A percentile compares a stretch with the other conserved stretches of the same genome.
Conservation (phyloP, 345 rosid species). For the Hibiscus mutabilis region DNA sequence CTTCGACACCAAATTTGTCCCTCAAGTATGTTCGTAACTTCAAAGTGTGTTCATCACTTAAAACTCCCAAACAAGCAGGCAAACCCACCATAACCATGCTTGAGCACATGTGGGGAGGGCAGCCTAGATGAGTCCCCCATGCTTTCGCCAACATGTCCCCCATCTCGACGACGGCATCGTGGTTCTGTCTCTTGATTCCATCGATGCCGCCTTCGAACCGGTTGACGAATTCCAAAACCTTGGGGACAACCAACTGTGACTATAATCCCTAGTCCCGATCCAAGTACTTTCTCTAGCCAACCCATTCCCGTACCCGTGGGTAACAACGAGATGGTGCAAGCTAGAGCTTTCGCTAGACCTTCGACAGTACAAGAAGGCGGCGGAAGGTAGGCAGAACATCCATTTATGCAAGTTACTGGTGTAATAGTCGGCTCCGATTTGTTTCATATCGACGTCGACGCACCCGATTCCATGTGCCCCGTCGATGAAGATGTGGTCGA, state of each 20-base stretch:
- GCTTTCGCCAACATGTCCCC: conserved; percentile 69
- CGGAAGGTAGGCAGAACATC: conserved; percentile 88
- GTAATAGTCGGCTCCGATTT: conserved; percentile 91
- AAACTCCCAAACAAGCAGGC: conserved; percentile 56
- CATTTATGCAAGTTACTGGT: conserved; percentile 82
- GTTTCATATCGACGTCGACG: conserved; percentile 70
- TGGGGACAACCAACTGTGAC: conserved; percentile 80
- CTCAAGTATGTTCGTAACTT: conserved; percentile 48
- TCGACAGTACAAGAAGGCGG: conserved; percentile 71
- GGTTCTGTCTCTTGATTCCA: no score
- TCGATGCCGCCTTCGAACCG: conserved; percentile 75
- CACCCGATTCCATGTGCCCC: conserved; percentile 70
- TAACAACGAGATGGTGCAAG: conserved; percentile 90
- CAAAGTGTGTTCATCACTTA: conserved; percentile 39
- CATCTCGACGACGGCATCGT: conserved; percentile 69
- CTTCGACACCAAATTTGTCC: conserved; percentile 55
- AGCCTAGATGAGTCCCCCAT: conserved; percentile 85
- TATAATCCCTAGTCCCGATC: conserved; percentile 92
- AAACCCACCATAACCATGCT: conserved; percentile 87
- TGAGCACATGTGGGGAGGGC: conserved; percentile 66
- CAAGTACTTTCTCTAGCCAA: conserved; percentile 79
- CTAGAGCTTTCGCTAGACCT: conserved; percentile 26
- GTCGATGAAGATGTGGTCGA: conserved; percentile 81
- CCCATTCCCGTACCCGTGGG: conserved; percentile 83
- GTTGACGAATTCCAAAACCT: conserved; percentile 64